Evolutionary conservation across 805 yeast species (phyloP).

Genomic region (Cyberlindnera meyerae): DNA sequence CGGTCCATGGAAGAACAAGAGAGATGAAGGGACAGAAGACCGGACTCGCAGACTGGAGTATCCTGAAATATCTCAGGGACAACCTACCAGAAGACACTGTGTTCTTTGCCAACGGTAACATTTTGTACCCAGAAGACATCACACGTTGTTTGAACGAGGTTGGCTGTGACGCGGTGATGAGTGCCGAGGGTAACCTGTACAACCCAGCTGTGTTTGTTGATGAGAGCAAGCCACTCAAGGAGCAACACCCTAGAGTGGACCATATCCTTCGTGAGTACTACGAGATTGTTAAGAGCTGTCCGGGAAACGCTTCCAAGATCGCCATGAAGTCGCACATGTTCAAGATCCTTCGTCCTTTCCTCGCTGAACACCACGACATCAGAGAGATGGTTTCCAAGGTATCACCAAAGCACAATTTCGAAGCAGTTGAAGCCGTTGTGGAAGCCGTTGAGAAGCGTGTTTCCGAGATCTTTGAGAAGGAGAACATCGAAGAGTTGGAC

Average conservation of each 20-base stretch:
- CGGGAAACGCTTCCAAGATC: constrained; percentile 59
- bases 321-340: constrained; percentile 93
- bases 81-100: constrained; percentile 77
- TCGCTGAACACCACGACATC: constrained; percentile 71
- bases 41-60: constrained; percentile 92
- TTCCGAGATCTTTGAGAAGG: constrained; percentile 44
- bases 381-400: constrained; percentile 64
- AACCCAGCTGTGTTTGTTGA: constrained; percentile 87
- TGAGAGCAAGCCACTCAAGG: constrained; percentile 45
- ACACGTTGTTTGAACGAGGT: constrained; percentile 60
- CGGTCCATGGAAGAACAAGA: constrained; percentile 93
- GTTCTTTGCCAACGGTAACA: constrained; percentile 90
- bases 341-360: constrained; percentile 76
- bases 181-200: constrained; percentile 91
- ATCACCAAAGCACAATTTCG: constrained; percentile 39
- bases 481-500: constrained; percentile 54
- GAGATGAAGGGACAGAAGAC: constrained; percentile 98
- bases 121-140: constrained; percentile 84
- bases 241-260: constrained; percentile 83
- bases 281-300: constrained; percentile 54
- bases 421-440: constrained; percentile 53
- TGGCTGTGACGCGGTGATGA: constrained; percentile 88
- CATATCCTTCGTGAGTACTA: constrained; percentile 77
- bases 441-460: constrained; percentile 64
- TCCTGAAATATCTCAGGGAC: constrained; percentile 68